Base-by-base conservation (phyloP, 768 basidiomycete genomes). In the Cubamyces lactineus region DNA sequence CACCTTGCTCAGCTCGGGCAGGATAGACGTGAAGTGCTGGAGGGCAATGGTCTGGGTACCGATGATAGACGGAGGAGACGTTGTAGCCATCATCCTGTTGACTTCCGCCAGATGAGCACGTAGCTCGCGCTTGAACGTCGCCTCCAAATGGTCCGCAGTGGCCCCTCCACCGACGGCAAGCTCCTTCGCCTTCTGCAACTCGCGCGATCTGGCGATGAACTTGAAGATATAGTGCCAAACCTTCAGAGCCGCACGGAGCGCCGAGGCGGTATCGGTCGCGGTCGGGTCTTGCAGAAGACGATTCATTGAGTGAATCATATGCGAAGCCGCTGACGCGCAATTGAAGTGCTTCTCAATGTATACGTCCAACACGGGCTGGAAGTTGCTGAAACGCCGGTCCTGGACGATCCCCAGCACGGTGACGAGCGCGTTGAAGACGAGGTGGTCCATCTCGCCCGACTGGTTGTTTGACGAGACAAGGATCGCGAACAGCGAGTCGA, bases 181-280 rank as follows among this genome's bases (percentile, higher is more conserved):
- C 61, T 94, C 92, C 70, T 88, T 89, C 6, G 81, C 79, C 73
- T 92, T 92, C 73, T 96, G 95, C 47, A 96, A 73, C 69, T 94
- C 93, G 39, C 95, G 81, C 2, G 95, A 89, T n/a, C 92, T 84
- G 16, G 91, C 86, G 69, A 97, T 91, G 75, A 98, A 93, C 72
- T 92, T 92, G 85, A 98, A 93, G 67, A 98, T 87, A 71, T 96
- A 94, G 70, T 94, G 91, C 94, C 94, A 96, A 30, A 98, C 96
- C 73, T 98, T 98, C 62, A 98, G 79, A 16, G 95, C 91, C 12
- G 93, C 87, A 38, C 96, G 87, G 57, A 98, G 82, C 5, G 85
- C 83, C 17, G 90, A 87, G 0, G 91, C 94, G 3, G 83, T 85
- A 23, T 92, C 91, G 9, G 79, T 76, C 21, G 86, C 83, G 0